Conservation (phyloP, 441 rosid genomes). For the Manihot esculenta region DNA sequence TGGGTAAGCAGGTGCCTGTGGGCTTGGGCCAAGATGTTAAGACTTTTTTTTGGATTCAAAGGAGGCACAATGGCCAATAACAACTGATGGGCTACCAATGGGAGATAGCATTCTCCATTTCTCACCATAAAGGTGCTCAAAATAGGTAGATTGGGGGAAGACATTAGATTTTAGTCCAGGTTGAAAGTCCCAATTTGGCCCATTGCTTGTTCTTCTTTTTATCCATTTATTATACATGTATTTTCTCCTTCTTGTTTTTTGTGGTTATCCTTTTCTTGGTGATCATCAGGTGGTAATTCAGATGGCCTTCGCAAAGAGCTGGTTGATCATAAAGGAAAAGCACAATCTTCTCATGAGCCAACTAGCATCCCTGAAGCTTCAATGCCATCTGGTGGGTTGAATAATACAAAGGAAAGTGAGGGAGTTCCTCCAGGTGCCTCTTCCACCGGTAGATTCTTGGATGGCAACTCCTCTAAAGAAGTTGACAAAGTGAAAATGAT, state of each 20-base stretch:
- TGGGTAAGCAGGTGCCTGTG: background rate
- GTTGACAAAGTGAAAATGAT: conserved; percentile 41
- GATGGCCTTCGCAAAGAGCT: conserved; percentile 61
- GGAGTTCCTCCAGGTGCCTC: conserved; percentile 36
- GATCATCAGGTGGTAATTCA: conserved; percentile 41
- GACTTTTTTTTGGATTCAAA: too few species aligned
- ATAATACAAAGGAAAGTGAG: conserved; percentile 44
- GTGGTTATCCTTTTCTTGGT: conserved; percentile 24
- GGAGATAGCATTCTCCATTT: too few species aligned
- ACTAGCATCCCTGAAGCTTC: conserved; percentile 44
- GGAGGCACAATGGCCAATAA: too few species aligned
- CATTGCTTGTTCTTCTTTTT: background rate
- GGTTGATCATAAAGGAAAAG: conserved; percentile 54
- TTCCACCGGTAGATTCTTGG: conserved; percentile 53
- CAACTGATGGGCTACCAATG: too few species aligned
- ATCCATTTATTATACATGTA: background rate
- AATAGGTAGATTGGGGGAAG: too few species aligned
- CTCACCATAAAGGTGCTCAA: too few species aligned
- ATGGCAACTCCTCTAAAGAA: conserved; percentile 49
- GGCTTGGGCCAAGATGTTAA: conserved; percentile 1
- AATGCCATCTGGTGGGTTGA: conserved; percentile 49
- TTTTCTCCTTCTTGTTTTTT: conserved; percentile 16
- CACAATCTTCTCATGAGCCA: conserved; percentile 51
- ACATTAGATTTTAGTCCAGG: background rate
- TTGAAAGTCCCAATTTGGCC: background rate